Base-by-base conservation (phyloP, 257 asterid species). In the Nicotiana noctiflora region DNA sequence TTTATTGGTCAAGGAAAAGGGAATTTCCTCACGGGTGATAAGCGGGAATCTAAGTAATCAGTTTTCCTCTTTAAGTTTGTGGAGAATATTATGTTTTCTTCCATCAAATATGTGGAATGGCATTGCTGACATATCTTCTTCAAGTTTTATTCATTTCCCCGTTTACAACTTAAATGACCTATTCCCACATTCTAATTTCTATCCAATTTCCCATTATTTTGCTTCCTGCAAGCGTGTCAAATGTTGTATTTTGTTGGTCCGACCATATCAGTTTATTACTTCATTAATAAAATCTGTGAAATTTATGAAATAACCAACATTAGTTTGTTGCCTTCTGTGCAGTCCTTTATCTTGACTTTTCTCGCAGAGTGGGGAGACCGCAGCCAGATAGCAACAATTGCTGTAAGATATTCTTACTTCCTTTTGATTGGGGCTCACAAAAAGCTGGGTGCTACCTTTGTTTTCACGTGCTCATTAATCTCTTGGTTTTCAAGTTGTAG, bases 321-420 rank as follows among this genome's bases (percentile, higher is more conserved):
- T 8, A 64, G 6, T 70, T 44, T 72, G 34, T 23, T 62, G 37
- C 25, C 8, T 23, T 85, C 32, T 64, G 6, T 85, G 89, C 97
- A 95, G 98, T 88, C 99, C 56, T 95, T 93, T 76, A 92, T 95
- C 67, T 89, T 95, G 92, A 95, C 98, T 74, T 95, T 95, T 86
- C 86, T 93, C 87, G 99, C 99, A 12, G 99, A 95, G 82, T 95
- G 99, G 99, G 99, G 99, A 23, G 99, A 95, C 77, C 97, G 99
- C 74, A 95, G 99, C 89, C 99, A 95, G 91, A 93, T 93, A 75
- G 99, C 99, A 75, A 95, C 99, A 81, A 93, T 95, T 79, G 98
- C 99, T 83, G 98, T 94, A 89, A 94, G 97, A 76, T 76, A 29
- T 83, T 82, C 75, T 72, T 61, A n/a, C 34, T n/a, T 19, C 21